These are phyloP conservation scores for Kentomonas sorsogonicus DNA, from an alignment of 208 protist species.

Conservation along the genomic window DNA sequence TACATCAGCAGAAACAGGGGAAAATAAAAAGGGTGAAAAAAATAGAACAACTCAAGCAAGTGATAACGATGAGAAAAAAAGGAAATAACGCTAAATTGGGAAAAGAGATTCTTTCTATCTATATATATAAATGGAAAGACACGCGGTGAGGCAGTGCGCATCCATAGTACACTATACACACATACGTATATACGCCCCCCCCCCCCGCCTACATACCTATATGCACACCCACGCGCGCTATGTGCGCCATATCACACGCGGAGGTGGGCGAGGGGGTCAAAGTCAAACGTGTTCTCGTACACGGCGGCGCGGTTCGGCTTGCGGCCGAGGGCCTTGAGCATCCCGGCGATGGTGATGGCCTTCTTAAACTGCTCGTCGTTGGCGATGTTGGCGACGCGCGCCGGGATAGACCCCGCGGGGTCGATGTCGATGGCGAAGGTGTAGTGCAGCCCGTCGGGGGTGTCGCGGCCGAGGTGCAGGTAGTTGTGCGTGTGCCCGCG, in stretches of 20 bases:
- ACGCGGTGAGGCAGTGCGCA: no score
- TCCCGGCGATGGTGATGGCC: constrained; percentile 3
- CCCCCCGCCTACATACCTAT: no score
- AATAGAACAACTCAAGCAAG: no score
- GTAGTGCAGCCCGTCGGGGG: neutral
- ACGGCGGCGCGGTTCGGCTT: constrained; percentile 10
- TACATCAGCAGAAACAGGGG: neutral
- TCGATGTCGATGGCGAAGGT: neutral
- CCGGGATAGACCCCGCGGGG: constrained; percentile 2
- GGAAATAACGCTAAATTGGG: no score
- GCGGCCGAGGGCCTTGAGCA: constrained; percentile 11
- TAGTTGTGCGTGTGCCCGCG: constrained; percentile 4
- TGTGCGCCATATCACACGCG: no score
- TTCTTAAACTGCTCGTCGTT: constrained; percentile 5
- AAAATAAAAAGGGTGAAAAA: neutral
- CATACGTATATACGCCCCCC: no score
- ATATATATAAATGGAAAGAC: no score
- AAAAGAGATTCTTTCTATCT: no score
- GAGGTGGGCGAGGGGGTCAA: no score
- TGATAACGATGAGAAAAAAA: no score
- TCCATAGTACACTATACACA: no score
- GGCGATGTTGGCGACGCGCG: neutral
- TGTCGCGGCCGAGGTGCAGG: neutral
- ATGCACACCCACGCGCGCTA: no score
- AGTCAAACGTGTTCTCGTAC: constrained; percentile 24